phyloP scores from a whole-genome alignment of 2,329 filamentous ascomycete genomes.

The Colletotrichum sp. region DNA sequence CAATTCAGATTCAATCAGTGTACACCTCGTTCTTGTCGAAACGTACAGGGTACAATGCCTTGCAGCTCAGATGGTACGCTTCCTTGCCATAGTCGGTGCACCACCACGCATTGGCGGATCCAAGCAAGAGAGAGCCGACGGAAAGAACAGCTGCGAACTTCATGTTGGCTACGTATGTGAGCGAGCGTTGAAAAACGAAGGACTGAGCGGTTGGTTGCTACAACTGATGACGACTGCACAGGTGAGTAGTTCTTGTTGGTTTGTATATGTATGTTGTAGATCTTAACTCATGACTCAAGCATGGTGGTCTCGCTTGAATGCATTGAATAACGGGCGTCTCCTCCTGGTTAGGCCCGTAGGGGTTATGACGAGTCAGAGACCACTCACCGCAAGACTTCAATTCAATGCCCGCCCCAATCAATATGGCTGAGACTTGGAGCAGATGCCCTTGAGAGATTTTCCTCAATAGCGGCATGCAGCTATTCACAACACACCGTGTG shows the following conservation, averaged over 20 bases:
- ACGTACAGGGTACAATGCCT: not conserved
- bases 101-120: not conserved
- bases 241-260: not conserved
- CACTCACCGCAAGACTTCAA: not conserved
- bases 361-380: not conserved
- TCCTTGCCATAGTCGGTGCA: not conserved
- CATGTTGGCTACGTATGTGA: not conserved
- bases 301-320: not conserved
- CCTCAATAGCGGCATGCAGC: not conserved
- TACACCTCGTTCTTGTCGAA: fast-evolving
- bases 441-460: not conserved
- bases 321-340: not conserved
- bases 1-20: not conserved
- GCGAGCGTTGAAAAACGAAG: not conserved
- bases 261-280: not conserved
- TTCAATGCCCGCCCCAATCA: not conserved
- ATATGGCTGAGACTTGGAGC: not conserved
- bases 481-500: not conserved
- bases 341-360: not conserved
- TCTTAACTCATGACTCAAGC: not conserved
- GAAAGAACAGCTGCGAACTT: not conserved
- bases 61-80: not conserved
- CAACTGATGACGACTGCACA: not conserved
- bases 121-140: not conserved
- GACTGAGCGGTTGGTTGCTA: not conserved